These are phyloP conservation scores for Wickerhamomyces bisporus DNA, from an alignment of 805 yeast genomes.

Conservation along the genomic window DNA sequence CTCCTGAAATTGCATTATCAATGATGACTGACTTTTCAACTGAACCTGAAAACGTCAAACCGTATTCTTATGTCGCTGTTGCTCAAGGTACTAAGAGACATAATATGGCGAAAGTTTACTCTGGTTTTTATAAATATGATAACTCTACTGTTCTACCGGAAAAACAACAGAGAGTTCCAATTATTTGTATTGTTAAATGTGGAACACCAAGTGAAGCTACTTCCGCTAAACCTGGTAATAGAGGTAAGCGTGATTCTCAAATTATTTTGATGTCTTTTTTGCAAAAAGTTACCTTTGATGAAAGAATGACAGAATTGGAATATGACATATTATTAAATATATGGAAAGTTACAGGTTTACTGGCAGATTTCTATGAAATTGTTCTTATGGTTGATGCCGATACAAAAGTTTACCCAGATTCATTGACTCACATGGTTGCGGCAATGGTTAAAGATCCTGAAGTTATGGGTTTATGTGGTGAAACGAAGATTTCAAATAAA, in stretches of 20 bases:
- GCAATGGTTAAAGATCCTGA: constrained; percentile 82
- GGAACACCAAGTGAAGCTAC: constrained; percentile 79
- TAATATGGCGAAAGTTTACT: constrained; percentile 94
- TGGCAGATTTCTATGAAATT: constrained; percentile 77
- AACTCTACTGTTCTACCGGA: constrained; percentile 69
- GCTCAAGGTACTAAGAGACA: constrained; percentile 93
- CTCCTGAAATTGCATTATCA: constrained; percentile 84
- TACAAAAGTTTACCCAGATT: constrained; percentile 82
- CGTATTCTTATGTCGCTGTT: constrained; percentile 91
- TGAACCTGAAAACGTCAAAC: constrained; percentile 68
- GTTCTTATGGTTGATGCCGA: constrained; percentile 95
- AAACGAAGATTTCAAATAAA: constrained; percentile 86
- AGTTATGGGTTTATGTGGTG: constrained; percentile 93
- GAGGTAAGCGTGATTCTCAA: constrained; percentile 96
- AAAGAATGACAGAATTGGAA: constrained; percentile 89
- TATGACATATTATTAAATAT: constrained; percentile 69
- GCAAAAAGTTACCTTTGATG: constrained; percentile 84
- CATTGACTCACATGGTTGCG: constrained; percentile 84
- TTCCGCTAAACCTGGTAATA: constrained; percentile 78
- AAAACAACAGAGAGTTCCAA: constrained; percentile 82
- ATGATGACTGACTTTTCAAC: constrained; percentile 80
- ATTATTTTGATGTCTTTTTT: constrained; percentile 85
- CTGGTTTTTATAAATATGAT: constrained; percentile 89
- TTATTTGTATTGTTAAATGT: constrained; percentile 75
- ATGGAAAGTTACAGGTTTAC: constrained; percentile 80